Conservation (phyloP, 1,284 basidiomycete species). For the Malassezia sp. region DNA sequence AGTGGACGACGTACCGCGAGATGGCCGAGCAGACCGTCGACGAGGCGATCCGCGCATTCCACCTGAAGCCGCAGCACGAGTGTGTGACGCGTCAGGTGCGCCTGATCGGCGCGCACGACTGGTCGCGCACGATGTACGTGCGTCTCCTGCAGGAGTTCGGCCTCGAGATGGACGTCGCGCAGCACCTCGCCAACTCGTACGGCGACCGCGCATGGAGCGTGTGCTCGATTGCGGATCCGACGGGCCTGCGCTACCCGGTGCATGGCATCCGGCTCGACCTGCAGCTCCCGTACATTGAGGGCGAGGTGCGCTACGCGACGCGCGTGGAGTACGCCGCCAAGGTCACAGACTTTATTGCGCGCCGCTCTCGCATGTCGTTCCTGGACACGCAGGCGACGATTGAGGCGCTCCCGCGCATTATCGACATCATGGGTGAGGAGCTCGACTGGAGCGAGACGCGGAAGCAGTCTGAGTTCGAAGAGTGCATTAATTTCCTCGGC, state of each 20-base stretch:
- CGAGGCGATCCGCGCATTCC: conserved; percentile 68
- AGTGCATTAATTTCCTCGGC: conserved; percentile 42
- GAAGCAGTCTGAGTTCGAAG: conserved; percentile 50
- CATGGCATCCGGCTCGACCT: conserved; percentile 67
- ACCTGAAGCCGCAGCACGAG: conserved; percentile 52
- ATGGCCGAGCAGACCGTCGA: conserved; percentile 97
- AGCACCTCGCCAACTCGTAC: conserved; percentile 83
- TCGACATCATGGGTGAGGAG: conserved; percentile 82
- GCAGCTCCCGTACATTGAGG: conserved; percentile 81
- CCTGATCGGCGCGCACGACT: conserved; percentile 84
- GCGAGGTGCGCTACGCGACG: conserved; percentile 80
- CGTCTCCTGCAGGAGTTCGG: conserved; percentile 75
- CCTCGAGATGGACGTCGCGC: conserved; percentile 79
- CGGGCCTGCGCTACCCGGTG: conserved; percentile 69
- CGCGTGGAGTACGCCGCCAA: conserved; percentile 83
- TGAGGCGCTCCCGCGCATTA: conserved; percentile 69
- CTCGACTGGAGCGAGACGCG: conserved; percentile 62
- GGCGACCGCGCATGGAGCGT: conserved; percentile 95
- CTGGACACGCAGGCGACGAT: conserved; percentile 79
- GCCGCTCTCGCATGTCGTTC: conserved; percentile 81
- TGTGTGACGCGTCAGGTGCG: conserved; percentile 73
- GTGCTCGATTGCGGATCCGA: conserved; percentile 66
- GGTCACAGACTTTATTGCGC: conserved; percentile 80
- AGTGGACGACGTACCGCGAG: conserved; percentile 90
- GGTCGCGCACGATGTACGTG: conserved; percentile 94